These are phyloP conservation scores for Penicillium sp. DNA, from an alignment of 2,329 filamentous ascomycete species.

Conservation along the genomic window DNA sequence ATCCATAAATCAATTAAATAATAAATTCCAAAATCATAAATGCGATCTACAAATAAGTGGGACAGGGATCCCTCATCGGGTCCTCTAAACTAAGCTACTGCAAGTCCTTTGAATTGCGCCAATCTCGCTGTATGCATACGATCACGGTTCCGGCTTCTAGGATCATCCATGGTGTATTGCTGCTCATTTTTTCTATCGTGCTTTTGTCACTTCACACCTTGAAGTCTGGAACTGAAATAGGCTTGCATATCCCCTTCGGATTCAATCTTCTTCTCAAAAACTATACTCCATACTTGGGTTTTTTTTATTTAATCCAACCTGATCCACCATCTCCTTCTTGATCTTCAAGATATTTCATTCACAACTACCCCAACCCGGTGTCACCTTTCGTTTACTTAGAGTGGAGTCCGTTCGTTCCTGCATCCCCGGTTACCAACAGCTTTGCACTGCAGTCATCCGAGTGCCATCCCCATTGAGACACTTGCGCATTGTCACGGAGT, in stretches of 20 bases:
- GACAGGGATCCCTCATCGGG: conserved; percentile 23
- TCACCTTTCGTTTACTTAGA: conserved; percentile 11
- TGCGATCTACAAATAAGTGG: conserved; percentile 23
- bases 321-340: conserved; percentile 1
- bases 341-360: conserved; percentile 7
- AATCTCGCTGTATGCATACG: conserved; percentile 19
- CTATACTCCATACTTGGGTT: not conserved
- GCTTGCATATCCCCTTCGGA: conserved; percentile 10
- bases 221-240: conserved; percentile 23
- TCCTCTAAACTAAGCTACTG: conserved; percentile 16
- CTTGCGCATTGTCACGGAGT: conserved; percentile 3
- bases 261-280: not conserved
- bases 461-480: conserved; percentile 11
- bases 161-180: conserved; percentile 23
- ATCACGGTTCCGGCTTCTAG: conserved; percentile 14
- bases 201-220: conserved; percentile 11
- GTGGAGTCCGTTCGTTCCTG: conserved; percentile 19
- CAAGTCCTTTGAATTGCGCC: conserved; percentile 13
- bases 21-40: not conserved
- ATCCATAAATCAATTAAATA: not conserved
- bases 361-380: conserved; percentile 3
- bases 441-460: conserved; percentile 19
- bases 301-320: conserved; percentile 12
- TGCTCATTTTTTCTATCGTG: conserved; percentile 6
- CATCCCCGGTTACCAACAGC: conserved; percentile 21